Percentiles rank a stretch among this genome's conserved stretches.
phyloP scores from a whole-genome alignment of 345 rosid genomes.

The Viola odorata region DNA sequence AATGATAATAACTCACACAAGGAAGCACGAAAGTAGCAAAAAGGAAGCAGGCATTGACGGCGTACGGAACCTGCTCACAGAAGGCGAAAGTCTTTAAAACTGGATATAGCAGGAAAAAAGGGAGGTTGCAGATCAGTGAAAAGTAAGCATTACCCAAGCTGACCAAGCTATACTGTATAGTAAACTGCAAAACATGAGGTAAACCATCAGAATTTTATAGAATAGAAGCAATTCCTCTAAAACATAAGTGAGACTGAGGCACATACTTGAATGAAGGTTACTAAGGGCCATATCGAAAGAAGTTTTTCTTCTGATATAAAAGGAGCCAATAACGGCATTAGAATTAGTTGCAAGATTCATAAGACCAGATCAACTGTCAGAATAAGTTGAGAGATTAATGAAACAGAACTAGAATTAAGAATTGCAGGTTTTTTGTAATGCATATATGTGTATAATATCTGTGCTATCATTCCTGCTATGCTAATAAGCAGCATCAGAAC shows the following conservation, averaged over 20 bases:
- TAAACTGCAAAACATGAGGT: conserved; percentile 37
- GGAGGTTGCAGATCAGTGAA: conserved; percentile 3
- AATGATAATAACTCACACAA: conserved; percentile 45
- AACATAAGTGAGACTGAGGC: not conserved
- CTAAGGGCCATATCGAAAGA: conserved; percentile 64
- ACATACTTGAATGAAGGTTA: conserved; percentile 38
- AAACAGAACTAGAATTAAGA: not conserved
- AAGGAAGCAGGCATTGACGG: conserved; percentile 31
- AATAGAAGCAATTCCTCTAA: not conserved
- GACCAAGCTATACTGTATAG: conserved; percentile 74
- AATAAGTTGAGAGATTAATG: not conserved
- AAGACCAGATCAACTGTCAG: not conserved
- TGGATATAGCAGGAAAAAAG: not conserved
- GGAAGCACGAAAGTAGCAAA: conserved; percentile 44
- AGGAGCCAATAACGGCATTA: conserved; percentile 63
- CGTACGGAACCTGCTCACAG: conserved; percentile 67
- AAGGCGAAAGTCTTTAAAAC: not conserved
- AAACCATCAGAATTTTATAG: not conserved
- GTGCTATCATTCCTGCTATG: conserved; percentile 52
- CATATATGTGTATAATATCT: too few relatives aligned
- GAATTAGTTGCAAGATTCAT: conserved; percentile 48
- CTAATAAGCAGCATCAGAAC: conserved; percentile 55
- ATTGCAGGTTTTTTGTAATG: not conserved
- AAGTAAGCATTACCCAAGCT: conserved; percentile 54
- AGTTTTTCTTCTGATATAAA: conserved; percentile 52